phyloP scores from a whole-genome alignment of 2,329 filamentous ascomycete species.

The Aspergillus glaucus region DNA sequence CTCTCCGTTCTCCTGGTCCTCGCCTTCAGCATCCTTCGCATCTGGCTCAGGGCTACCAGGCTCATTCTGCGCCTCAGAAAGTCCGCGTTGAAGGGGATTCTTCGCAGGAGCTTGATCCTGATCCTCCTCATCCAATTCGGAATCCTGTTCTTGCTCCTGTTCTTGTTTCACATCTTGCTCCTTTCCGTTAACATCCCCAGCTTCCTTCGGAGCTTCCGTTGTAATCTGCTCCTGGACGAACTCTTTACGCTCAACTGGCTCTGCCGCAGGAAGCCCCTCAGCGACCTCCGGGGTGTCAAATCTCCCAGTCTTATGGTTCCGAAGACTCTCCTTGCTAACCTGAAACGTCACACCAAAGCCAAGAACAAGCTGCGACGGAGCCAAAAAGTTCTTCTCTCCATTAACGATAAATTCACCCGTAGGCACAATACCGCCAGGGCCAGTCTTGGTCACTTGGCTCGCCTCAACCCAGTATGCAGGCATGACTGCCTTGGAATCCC shows the following conservation, averaged over 20 bases:
- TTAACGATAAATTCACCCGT: conserved; percentile 72
- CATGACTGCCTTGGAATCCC: conserved; percentile 96
- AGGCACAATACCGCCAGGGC: conserved; percentile 72
- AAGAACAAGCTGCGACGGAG: conserved; percentile 78
- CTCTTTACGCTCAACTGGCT: background rate
- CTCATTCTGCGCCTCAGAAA: conserved; percentile 17
- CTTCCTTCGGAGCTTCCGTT: conserved; percentile 15
- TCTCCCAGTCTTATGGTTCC: conserved; percentile 70
- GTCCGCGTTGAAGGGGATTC: conserved; percentile 13
- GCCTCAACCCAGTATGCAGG: conserved; percentile 92
- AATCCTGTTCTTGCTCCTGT: conserved; percentile 3
- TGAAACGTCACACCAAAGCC: conserved; percentile 84
- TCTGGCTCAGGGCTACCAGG: conserved; percentile 12
- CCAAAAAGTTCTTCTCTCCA: conserved; percentile 85
- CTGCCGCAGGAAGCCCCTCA: conserved; percentile 4
- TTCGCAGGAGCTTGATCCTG: conserved; percentile 5
- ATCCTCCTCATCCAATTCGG: conserved; percentile 14
- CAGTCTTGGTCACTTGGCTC: conserved; percentile 83
- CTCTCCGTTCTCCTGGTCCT: conserved; percentile 23
- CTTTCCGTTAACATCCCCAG: conserved; percentile 12
- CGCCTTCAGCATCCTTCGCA: conserved; percentile 21
- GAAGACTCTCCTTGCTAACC: conserved; percentile 81
- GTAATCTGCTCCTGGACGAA: background rate
- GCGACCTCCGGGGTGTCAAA: conserved; percentile 33
- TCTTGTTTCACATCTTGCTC: conserved; percentile 23